Evolutionary conservation across 1,284 basidiomycete genomes (phyloP).

Genomic region (Cryptococcus deneoformans): DNA sequence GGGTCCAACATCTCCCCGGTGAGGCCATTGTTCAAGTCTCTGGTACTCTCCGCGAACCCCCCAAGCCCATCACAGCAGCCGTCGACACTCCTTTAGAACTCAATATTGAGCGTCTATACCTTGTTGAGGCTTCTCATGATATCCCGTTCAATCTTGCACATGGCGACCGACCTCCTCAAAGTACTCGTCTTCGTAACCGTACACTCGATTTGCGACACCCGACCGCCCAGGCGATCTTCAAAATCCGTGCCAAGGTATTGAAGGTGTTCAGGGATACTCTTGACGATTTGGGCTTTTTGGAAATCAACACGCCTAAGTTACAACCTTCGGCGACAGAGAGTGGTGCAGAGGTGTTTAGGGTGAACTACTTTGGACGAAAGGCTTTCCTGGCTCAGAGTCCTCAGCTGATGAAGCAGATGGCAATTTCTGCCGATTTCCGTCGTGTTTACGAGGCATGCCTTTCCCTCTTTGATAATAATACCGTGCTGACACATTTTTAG

Average conservation of each 20-base stretch:
- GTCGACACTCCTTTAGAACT: constrained; percentile 54
- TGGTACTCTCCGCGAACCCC: constrained; percentile 50
- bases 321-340: constrained; percentile 95
- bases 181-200: constrained; percentile 51
- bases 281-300: constrained; percentile 50
- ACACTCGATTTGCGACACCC: constrained; percentile 54
- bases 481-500: constrained; percentile 1
- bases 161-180: constrained; percentile 5
- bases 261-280: constrained; percentile 53
- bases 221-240: constrained; percentile 56
- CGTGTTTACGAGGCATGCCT: constrained; percentile 53
- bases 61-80: constrained; percentile 51
- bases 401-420: constrained; percentile 58
- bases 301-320: constrained; percentile 91
- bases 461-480: neutral
- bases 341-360: constrained; percentile 96
- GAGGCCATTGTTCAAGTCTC: constrained; percentile 55
- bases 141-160: constrained; percentile 21
- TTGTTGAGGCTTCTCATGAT: constrained; percentile 24
- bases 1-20: constrained; percentile 49
- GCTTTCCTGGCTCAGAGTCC: constrained; percentile 58
- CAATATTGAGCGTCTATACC: constrained; percentile 41
- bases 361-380: constrained; percentile 76
- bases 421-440: constrained; percentile 56
- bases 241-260: constrained; percentile 52